Conservation (phyloP, 768 basidiomycete species). For the Termitomyces sp. region DNA sequence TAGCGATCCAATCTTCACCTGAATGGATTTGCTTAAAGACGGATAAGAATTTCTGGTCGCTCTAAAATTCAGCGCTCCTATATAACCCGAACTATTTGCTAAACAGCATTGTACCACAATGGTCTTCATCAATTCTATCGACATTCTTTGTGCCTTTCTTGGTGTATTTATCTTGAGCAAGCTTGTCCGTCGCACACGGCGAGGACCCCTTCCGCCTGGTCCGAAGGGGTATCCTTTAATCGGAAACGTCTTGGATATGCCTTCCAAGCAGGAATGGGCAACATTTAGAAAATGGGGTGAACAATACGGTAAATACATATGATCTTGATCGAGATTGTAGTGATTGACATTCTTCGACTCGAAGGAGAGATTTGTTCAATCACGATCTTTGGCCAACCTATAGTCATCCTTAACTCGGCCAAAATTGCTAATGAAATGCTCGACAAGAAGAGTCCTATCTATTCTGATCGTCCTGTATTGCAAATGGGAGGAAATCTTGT, state of each 20-base stretch:
- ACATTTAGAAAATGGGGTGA: slow-evolving; percentile 49
- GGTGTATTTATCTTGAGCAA: slow-evolving; percentile 29
- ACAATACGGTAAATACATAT: slow-evolving; percentile 35
- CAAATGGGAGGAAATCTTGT: slow-evolving; percentile 51
- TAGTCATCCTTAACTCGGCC: slow-evolving; percentile 50
- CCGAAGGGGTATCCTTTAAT: slow-evolving; percentile 48
- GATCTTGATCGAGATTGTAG: not conserved
- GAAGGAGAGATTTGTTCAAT: slow-evolving; percentile 57
- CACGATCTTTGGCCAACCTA: slow-evolving; percentile 53
- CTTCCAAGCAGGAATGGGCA: slow-evolving; percentile 42
- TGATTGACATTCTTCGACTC: not conserved
- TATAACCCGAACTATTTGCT: slow-evolving; percentile 11
- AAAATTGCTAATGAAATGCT: slow-evolving; percentile 50
- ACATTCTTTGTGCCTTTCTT: slow-evolving; percentile 27
- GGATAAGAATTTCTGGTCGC: slow-evolving; percentile 13
- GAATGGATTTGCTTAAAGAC: slow-evolving; percentile 30
- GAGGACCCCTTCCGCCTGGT: slow-evolving; percentile 38
- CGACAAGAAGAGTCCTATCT: slow-evolving; percentile 60
- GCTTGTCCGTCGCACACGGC: slow-evolving; percentile 18
- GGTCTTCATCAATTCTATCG: slow-evolving; percentile 19
- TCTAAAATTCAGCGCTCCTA: slow-evolving; percentile 18
- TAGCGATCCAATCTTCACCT: slow-evolving; percentile 28
- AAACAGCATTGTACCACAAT: slow-evolving; percentile 19
- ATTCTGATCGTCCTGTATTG: slow-evolving; percentile 59
- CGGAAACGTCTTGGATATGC: slow-evolving; percentile 51